These are phyloP conservation scores for Entomortierella beljakovae DNA, from an alignment of 192 early-diverging fungal genomes.

Conservation along the genomic window DNA sequence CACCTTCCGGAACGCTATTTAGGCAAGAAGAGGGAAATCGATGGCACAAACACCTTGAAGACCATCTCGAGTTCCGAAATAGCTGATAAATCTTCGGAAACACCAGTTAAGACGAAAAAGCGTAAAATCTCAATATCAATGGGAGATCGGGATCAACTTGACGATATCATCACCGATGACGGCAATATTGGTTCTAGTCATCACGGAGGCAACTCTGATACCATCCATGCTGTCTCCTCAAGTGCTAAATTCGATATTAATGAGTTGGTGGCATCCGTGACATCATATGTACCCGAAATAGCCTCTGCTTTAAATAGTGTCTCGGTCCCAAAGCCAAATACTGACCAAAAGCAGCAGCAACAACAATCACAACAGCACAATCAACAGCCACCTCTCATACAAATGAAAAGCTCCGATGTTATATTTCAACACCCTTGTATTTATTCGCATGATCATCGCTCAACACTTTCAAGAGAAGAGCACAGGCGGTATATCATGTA, in stretches of 20 bases:
- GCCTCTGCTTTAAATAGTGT: conserved; percentile 1
- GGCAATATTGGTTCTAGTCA: neutral
- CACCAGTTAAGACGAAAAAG: neutral
- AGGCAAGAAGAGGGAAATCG: neutral
- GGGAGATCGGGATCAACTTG: too few species aligned
- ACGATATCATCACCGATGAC: neutral
- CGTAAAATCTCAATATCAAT: neutral
- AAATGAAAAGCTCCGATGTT: neutral
- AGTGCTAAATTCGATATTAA: conserved; percentile 16
- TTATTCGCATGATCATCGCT: conserved; percentile 26
- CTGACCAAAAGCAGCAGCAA: neutral
- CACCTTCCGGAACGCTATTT: conserved; percentile 9
- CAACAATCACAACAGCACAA: conserved; percentile 9
- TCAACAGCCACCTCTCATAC: conserved; percentile 5
- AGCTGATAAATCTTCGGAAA: neutral
- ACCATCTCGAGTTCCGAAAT: neutral
- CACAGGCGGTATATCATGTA: conserved; percentile 42
- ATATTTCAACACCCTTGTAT: conserved; percentile 39
- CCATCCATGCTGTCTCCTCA: neutral
- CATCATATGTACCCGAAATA: conserved; percentile 22
- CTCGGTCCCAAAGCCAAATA: neutral
- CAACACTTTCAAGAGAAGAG: conserved; percentile 31
- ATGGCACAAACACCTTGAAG: neutral
- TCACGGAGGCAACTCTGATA: too few species aligned
- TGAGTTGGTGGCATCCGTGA: conserved; percentile 24